Evolutionary conservation across 2,329 filamentous ascomycete genomes (phyloP), one percentile per base, ranked within the genome.

Genomic region (Rutstroemia sp.): DNA sequence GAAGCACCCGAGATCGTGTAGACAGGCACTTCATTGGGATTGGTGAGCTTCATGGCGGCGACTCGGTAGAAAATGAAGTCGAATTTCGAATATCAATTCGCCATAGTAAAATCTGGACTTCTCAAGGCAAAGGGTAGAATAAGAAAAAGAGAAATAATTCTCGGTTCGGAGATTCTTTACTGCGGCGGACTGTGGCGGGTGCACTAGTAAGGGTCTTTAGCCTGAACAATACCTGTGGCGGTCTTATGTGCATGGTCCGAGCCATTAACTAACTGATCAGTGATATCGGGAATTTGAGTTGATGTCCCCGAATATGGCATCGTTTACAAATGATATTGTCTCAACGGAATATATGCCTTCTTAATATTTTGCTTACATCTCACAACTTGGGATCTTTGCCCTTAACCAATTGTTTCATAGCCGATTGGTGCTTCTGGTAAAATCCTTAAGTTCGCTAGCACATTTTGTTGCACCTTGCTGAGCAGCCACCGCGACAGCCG

Each of bases 1-100:
- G 89, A 89, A 36, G 90, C 89, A 62, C 94, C 95, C 39, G 92
- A 91, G 67, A 99, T 89, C 54, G 94, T 97, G 70, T 99, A 99
- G 2, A 96, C 92, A 57, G 89, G 88, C 58, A 96, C 88, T 46
- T 86, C 80, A 60, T 89, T 89, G 62, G 89, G 84, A 66, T 90
- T 90, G 27, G 87, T 86, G 71, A 92, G 81, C 77, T 91, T 90
- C 89, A 92, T 92, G 58, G 55, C 69, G 62, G 27, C 9, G 21
- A 36, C 16, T 34, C 19, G 2, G 9, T 44, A 44, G 2, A 8
- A 19, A 2, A 25, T 44, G 10, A 38, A 42, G n/a, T 14, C 42
- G 42, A 45, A n/a, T 16, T 23, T 46, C 23, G 44, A 25, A 23
- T 12, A 23, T 46, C 44, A 46, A 46, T 46, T 46, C 19, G 44